Conservation (phyloP, 345 rosid species). For the Luvunga scandens region DNA sequence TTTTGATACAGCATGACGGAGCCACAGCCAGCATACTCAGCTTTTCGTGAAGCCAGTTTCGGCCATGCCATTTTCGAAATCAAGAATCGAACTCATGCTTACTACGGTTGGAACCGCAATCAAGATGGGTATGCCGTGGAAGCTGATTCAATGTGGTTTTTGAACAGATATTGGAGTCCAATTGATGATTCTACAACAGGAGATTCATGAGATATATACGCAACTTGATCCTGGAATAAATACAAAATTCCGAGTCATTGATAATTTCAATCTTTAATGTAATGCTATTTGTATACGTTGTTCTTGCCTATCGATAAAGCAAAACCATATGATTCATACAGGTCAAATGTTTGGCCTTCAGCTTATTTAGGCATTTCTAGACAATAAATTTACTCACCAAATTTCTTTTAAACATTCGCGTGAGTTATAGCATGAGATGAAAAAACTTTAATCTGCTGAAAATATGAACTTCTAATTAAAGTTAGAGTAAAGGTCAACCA, state of each 20-base stretch:
- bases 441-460: too few species aligned
- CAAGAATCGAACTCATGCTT: conserved; percentile 82
- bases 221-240: neutral
- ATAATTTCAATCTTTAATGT: neutral
- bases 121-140: conserved; percentile 79
- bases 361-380: too few species aligned
- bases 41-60: conserved; percentile 87
- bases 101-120: conserved; percentile 80
- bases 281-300: too few species aligned
- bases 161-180: conserved; percentile 66
- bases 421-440: too few species aligned
- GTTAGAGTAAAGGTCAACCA: too few species aligned
- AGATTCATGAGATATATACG: neutral
- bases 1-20: conserved; percentile 62
- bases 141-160: conserved; percentile 84
- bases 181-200: conserved; percentile 48
- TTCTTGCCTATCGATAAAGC: too few species aligned
- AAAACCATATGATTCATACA: too few species aligned
- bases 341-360: too few species aligned
- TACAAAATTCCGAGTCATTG: neutral
- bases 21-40: conserved; percentile 91
- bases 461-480: too few species aligned
- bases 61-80: conserved; percentile 83
- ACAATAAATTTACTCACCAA: too few species aligned
- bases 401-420: too few species aligned